phyloP scores from a whole-genome alignment of 139 green algal species.

The Coelastrella sp. region DNA sequence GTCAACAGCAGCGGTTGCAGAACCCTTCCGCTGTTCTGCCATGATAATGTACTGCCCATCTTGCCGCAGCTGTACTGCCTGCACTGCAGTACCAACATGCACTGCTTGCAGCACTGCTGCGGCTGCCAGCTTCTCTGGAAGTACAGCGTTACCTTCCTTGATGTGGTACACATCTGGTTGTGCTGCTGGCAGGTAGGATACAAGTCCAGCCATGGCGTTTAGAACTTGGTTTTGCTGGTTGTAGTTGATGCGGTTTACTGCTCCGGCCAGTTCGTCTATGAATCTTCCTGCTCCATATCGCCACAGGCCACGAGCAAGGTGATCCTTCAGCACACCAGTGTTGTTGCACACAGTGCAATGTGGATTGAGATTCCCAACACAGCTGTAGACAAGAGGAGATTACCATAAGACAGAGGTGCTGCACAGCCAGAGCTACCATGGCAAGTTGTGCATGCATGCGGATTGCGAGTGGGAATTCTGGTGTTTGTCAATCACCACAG shows the following conservation, averaged over 20 bases:
- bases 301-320: background rate
- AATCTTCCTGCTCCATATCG: slow-evolving; percentile 50
- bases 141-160: slow-evolving; percentile 64
- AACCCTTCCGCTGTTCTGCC: background rate
- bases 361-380: background rate
- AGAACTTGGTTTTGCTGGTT: slow-evolving; percentile 71
- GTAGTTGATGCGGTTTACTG: slow-evolving; percentile 73
- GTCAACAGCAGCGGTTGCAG: background rate
- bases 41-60: background rate
- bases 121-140: slow-evolving; percentile 53
- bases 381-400: too few relatives aligned
- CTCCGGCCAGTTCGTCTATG: slow-evolving; percentile 58
- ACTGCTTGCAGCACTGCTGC: slow-evolving; percentile 39
- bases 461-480: too few relatives aligned
- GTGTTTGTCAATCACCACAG: background rate
- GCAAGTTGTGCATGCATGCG: background rate
- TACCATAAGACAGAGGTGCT: background rate
- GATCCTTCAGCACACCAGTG: background rate
- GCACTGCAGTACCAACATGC: slow-evolving; percentile 17
- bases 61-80: background rate
- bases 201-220: slow-evolving; percentile 74
- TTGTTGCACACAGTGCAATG: background rate
- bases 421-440: background rate
- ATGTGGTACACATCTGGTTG: slow-evolving; percentile 46
- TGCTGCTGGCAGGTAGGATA: slow-evolving; percentile 69